phyloP scores from a whole-genome alignment of 208 protist genomes.

The Trypanosoma congolense region DNA sequence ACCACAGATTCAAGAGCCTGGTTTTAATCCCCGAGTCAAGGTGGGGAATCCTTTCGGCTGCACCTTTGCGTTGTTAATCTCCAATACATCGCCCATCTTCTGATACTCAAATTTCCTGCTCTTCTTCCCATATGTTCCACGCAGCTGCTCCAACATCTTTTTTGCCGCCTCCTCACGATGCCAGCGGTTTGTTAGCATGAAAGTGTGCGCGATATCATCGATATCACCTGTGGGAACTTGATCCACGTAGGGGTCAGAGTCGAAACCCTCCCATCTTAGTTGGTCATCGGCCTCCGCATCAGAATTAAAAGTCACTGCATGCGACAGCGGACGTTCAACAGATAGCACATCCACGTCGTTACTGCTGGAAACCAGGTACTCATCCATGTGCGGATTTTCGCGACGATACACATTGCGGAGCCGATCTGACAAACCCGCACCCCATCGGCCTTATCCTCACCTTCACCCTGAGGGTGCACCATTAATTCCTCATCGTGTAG shows the following conservation, averaged over 20 bases:
- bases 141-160: constrained; percentile 82
- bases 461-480: constrained; percentile 21
- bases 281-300: constrained; percentile 83
- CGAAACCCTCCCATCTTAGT: constrained; percentile 88
- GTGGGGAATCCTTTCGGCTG: constrained; percentile 87
- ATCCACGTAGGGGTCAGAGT: constrained; percentile 78
- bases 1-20: not conserved
- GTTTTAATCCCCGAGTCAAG: constrained; percentile 61
- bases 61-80: constrained; percentile 89
- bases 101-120: constrained; percentile 80
- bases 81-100: constrained; percentile 89
- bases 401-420: constrained; percentile 51
- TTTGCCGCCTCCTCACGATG: constrained; percentile 86
- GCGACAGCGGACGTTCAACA: constrained; percentile 78
- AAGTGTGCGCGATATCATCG: constrained; percentile 78
- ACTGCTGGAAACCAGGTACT: constrained; percentile 75
- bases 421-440: not conserved
- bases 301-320: constrained; percentile 83
- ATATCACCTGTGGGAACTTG: constrained; percentile 78
- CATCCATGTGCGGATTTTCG: constrained; percentile 73
- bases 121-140: constrained; percentile 75
- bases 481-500: constrained; percentile 57
- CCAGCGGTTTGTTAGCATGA: constrained; percentile 81
- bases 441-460: not conserved
- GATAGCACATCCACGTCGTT: constrained; percentile 58